These are phyloP conservation scores for Bullera alba DNA, from an alignment of 768 basidiomycete species.

Conservation along the genomic window DNA sequence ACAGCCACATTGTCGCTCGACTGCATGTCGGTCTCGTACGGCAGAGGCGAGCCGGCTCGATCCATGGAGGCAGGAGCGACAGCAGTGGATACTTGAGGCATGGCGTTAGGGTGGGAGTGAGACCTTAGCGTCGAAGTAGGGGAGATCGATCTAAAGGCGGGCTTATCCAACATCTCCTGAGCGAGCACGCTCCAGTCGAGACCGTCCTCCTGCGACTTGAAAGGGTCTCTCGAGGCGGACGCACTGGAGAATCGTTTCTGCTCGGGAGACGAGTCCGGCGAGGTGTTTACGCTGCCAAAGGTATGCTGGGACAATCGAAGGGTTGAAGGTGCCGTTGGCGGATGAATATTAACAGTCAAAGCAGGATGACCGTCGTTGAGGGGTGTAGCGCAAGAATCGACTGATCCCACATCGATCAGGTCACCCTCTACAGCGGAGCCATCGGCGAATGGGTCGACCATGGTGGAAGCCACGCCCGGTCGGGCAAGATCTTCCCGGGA, in stretches of 20 bases:
- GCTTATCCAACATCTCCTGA: conserved; percentile 24
- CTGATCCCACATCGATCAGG: conserved; percentile 5
- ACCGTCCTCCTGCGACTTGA: conserved; percentile 1
- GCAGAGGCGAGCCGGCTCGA: not conserved
- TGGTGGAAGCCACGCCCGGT: conserved; percentile 2
- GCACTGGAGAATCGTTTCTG: too few species aligned
- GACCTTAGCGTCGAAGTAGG: conserved; percentile 34
- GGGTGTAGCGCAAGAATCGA: conserved; percentile 20
- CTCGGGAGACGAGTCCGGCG: not conserved
- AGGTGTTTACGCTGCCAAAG: conserved; percentile 7
- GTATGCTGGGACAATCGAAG: too few species aligned
- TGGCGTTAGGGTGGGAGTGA: conserved; percentile 11
- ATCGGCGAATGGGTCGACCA: not conserved
- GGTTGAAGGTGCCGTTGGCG: conserved; percentile 32
- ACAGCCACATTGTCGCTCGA: too few species aligned
- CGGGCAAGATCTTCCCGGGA: too few species aligned
- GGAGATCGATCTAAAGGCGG: conserved; percentile 41
- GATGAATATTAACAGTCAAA: conserved; percentile 25
- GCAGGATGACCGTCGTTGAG: conserved; percentile 15
- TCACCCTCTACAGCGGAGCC: not conserved
- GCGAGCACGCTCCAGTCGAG: conserved; percentile 30
- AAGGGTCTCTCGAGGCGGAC: conserved; percentile 22
- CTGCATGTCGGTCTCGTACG: not conserved
- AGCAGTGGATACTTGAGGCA: not conserved
- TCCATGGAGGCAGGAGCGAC: not conserved